Base-by-base conservation (phyloP, 2,329 filamentous ascomycete species). In the Penicillium occitanis region DNA sequence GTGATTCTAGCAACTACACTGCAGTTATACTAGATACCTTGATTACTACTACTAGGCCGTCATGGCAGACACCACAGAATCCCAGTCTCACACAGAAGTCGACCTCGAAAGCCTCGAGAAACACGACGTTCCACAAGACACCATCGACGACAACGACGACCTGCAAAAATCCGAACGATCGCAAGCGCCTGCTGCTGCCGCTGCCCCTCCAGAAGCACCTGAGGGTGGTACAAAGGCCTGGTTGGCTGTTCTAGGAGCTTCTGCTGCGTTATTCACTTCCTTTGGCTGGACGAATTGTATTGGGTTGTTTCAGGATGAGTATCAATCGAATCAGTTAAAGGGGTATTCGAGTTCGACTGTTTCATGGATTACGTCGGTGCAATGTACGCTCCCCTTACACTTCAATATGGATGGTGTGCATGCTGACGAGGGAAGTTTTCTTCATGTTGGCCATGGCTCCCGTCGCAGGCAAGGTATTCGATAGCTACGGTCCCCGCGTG, bases 371-470 rank as follows among this genome's bases (percentile, higher is more conserved):
- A 58, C 64, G 17, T 61, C 64, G 11, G 61, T 61, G 28, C 58
- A 66, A 37, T 66, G 58, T 57, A 62, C 40, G 48, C 19, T 11
- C 13, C 22, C 22, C 10, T 30, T 2, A 48, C n/a, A 10, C 25
- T 46, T 28, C 6, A 3, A 19, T n/a, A 22, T 42, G 13, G 19
- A 2, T 40, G 2, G 7, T 25, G 25, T 25, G 25, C 25, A 22
- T 58, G 25, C 5, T 37, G 17, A 53, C 1, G n/a, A 35, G 30
- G 37, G 13, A 42, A 66, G 79, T 81, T 5, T 85, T 86, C 70
- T 78, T 87, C 37, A 77, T 86, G 33, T 79, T 86, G 70, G 76
- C 82, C 35, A 75, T 83, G n/a, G 83, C 83, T 7, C 78, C 85
- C 53, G 72, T 85, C 8, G 81, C 83, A 33, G 85, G 85, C 5